These are phyloP conservation scores for Penicillium fimorum DNA, from an alignment of 495 filamentous ascomycete genomes.

Conservation along the genomic window DNA sequence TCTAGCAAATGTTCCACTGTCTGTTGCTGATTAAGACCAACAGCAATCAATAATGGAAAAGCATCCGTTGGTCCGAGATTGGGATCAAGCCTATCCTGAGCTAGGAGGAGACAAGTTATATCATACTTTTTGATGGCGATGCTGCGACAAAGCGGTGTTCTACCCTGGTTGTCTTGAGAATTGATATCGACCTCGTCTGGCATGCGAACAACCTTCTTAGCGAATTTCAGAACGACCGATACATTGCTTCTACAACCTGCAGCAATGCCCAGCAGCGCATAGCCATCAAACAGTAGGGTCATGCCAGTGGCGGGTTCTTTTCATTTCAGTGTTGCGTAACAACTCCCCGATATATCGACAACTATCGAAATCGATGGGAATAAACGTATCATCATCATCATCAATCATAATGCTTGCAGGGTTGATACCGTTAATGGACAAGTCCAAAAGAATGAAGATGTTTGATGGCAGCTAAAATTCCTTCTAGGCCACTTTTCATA, in stretches of 20 bases:
- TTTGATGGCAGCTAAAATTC: not conserved
- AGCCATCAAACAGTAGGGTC: not conserved
- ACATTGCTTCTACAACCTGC: not conserved
- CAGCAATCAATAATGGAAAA: not conserved
- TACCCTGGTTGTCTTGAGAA: not conserved
- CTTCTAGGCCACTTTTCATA: not conserved
- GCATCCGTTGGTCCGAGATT: not conserved
- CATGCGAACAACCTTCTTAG: not conserved
- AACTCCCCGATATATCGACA: too few species aligned
- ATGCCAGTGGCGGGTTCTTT: too few species aligned
- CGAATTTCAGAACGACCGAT: not conserved
- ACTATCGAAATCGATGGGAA: not conserved
- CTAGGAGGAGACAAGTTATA: not conserved
- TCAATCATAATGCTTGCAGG: not conserved
- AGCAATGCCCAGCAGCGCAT: not conserved
- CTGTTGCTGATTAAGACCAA: not conserved
- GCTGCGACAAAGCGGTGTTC: not conserved
- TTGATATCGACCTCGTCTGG: not conserved
- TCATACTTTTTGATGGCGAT: not conserved
- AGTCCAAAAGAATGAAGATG: not conserved
- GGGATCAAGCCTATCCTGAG: not conserved
- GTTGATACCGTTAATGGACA: not conserved
- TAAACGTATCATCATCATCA: not conserved
- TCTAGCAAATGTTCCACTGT: not conserved
- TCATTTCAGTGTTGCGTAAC: too few species aligned